phyloP scores from a whole-genome alignment of 257 asterid genomes.

The Solanum arcanum region DNA sequence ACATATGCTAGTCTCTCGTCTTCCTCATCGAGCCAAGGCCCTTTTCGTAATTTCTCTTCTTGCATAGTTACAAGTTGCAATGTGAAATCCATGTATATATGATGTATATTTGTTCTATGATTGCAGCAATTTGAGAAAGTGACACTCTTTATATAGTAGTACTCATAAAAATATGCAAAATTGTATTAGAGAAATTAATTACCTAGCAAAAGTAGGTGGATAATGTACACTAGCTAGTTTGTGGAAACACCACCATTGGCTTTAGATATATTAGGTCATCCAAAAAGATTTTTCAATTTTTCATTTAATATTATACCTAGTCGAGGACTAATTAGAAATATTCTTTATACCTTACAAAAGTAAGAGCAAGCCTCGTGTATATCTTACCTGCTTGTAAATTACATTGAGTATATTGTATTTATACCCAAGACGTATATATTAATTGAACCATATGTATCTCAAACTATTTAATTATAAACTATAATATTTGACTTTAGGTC shows the following conservation, averaged over 20 bases:
- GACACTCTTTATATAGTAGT: conserved; percentile 7
- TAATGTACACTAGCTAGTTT: conserved; percentile 2
- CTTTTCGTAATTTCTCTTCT: conserved; percentile 36
- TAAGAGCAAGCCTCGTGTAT: neutral
- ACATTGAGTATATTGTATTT: neutral
- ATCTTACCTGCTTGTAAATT: neutral
- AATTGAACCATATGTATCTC: neutral
- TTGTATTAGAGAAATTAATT: neutral
- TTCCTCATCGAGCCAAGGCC: conserved; percentile 70
- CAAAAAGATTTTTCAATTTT: neutral
- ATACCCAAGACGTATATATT: neutral
- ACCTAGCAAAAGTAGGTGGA: conserved; percentile 16
- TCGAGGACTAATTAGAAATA: neutral
- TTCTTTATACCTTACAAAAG: neutral
- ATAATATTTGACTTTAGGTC: neutral
- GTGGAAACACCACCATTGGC: conserved; percentile 27
- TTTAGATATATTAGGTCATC: conserved; percentile 5
- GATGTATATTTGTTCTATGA: neutral
- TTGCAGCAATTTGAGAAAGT: neutral
- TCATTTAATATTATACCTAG: neutral
- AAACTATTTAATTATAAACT: neutral
- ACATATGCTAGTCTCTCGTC: conserved; percentile 41
- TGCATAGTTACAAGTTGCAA: conserved; percentile 17
- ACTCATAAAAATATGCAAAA: neutral
- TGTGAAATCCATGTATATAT: neutral